Percentiles rank a stretch among this genome's conserved stretches.
These are phyloP conservation scores for Ophiosphaerella narmari DNA, from an alignment of 2,329 filamentous ascomycete species.

Conservation along the genomic window DNA sequence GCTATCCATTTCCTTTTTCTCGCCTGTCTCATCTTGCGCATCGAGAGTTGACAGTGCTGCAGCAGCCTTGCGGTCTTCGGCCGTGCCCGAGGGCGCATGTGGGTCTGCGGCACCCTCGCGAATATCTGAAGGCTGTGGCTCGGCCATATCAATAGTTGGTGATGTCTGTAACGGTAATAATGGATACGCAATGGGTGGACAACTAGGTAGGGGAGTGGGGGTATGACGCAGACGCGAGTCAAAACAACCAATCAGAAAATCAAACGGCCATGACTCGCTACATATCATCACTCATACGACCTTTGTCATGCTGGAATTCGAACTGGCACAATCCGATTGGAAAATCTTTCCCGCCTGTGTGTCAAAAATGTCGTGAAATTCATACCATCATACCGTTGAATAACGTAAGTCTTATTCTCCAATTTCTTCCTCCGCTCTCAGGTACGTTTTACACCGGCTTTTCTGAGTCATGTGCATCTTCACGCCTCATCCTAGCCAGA, in stretches of 20 bases:
- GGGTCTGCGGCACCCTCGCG: slow-evolving; percentile 63
- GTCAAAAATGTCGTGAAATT: too few species aligned
- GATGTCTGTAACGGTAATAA: not conserved
- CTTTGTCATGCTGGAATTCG: too few species aligned
- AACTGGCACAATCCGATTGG: too few species aligned
- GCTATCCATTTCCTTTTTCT: slow-evolving; percentile 66
- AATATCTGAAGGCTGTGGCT: slow-evolving; percentile 62
- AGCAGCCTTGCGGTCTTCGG: slow-evolving; percentile 78
- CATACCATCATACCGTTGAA: too few species aligned
- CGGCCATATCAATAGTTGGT: slow-evolving; percentile 58
- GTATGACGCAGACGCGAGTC: not conserved
- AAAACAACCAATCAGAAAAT: not conserved
- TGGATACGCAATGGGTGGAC: not conserved
- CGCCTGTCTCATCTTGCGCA: slow-evolving; percentile 53
- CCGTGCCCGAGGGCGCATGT: slow-evolving; percentile 56
- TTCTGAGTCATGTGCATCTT: slow-evolving; percentile 27
- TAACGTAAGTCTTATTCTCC: not conserved
- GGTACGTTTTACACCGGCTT: not conserved
- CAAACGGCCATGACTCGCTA: not conserved
- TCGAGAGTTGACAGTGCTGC: slow-evolving; percentile 75
- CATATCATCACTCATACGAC: too few species aligned
- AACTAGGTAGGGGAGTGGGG: not conserved
- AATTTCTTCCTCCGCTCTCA: not conserved
- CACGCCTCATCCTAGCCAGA: slow-evolving; percentile 21
- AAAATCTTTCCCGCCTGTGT: too few species aligned